Evolutionary conservation across 2,329 filamentous ascomycete genomes (phyloP), one percentile per base, ranked within the genome.

Genomic region (Beauveria asiatica): DNA sequence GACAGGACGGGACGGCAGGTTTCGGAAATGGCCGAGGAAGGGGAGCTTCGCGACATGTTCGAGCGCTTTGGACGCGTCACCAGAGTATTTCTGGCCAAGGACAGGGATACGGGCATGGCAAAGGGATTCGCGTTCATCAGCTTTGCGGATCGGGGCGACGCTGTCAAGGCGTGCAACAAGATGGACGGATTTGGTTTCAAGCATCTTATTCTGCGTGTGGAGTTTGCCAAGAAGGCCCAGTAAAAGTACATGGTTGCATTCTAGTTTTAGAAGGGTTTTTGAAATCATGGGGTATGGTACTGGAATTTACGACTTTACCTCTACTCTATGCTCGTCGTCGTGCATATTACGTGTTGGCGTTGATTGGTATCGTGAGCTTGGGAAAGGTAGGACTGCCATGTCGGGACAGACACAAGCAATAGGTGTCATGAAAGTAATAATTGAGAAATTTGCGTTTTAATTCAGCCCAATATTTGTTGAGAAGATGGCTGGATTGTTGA

Each of bases 41-140:
- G 85, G 73, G 94, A 99, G 76, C 83, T 99, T 67, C 90, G 94
- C 73, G 92, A 96, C 74, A 92, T 99, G 86, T 99, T 99, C 81
- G 92, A 96, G 80, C 86, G 94, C 67, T 97, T 94, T 74, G 94
- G 94, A 71, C 90, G 92, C 67, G 94, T 99, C 72, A 97, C 93
- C 61, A 87, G 94, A 75, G 94, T 99, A 55, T 99, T 99, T 83
- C 78, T 99, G 70, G 94, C 94, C 70, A 97, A 97, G 83, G 94
- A 99, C 79, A 83, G 94, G 73, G 94, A 99, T 70, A 99, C 94
- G 45, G 90, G 92, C 63, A 80, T 93, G 74, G 94, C 94, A 68
- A 99, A 99, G 85, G 94, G 94, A 64, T 99, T 99, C 74, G 95
- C 95, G 27, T 99, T 99, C 75, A 96, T 99, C 81, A 96, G 90